These are phyloP conservation scores for Yamadazyma songkhlaensis DNA, from an alignment of 1,139 yeast genomes.

Conservation along the genomic window DNA sequence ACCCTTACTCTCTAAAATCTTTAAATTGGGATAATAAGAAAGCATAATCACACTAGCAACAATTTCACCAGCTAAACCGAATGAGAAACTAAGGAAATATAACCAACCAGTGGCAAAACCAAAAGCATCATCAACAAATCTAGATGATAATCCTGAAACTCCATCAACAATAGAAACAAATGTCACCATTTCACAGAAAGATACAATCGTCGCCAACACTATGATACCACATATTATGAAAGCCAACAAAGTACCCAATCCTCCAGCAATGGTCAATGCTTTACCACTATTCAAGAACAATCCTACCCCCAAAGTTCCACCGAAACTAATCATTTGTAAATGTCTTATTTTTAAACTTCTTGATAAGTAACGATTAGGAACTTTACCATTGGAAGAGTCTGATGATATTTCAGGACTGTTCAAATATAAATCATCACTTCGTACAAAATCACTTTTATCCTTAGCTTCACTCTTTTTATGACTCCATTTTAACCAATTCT, in stretches of 20 bases:
- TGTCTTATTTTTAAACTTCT: slow-evolving; percentile 68
- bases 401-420: slow-evolving; percentile 11
- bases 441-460: slow-evolving; percentile 7
- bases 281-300: slow-evolving; percentile 74
- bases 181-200: slow-evolving; percentile 86
- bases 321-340: slow-evolving; percentile 77
- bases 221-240: slow-evolving; percentile 64
- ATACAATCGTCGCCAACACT: slow-evolving; percentile 66
- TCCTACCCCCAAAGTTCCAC: slow-evolving; percentile 86
- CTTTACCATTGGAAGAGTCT: slow-evolving; percentile 9
- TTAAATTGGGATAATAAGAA: slow-evolving; percentile 56
- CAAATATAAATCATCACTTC: slow-evolving; percentile 10
- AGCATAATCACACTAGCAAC: slow-evolving; percentile 78
- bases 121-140: slow-evolving; percentile 83
- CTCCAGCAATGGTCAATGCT: slow-evolving; percentile 77
- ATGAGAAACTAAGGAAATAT: slow-evolving; percentile 71
- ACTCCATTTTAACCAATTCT: slow-evolving; percentile 14
- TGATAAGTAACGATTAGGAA: slow-evolving; percentile 23
- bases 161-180: slow-evolving; percentile 81
- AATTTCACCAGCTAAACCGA: slow-evolving; percentile 77
- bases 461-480: slow-evolving; percentile 7
- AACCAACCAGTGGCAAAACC: slow-evolving; percentile 81
- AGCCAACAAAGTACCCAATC: slow-evolving; percentile 75
- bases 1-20: slow-evolving; percentile 45
- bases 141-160: slow-evolving; percentile 67